Base-by-base conservation (phyloP, 202 grass and related monocot species). In the Schoenoplectus tabernaemontani region DNA sequence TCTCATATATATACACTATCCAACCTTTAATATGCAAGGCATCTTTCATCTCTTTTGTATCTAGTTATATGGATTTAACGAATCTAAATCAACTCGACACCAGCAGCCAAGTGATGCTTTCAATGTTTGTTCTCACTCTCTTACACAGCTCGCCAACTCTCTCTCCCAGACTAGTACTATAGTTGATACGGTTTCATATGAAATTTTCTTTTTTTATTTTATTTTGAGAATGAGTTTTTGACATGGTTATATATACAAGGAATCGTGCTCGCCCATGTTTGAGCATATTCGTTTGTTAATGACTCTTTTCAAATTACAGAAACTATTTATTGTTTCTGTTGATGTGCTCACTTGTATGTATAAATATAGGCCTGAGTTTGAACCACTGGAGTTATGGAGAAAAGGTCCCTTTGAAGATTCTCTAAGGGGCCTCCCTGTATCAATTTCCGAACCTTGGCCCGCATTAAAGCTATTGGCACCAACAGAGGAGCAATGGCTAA, bases 351-450 rank as follows among this genome's bases (percentile, higher is more conserved):
- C 16, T 72, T 26, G 15, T 20, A 57, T 9, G 2, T 47, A 12
- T 36, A 32, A n/a, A 23, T 63, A 15, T 43, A 71, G 67, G 50
- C 48, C 47, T 0, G 80, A 71, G 37, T 51, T 48, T 12, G 77
- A 81, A 39, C 20, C 77, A 57, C 47, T 83, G 60, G 80, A 78
- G 53, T 63, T 87, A 36, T 87, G 62, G 85, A 17, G 32, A 32
- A 83, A 83, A 13, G 74, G 54, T 22, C 61, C 53, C 6, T 24
- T 83, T 66, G n/a, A 48, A 36, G 59, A 79, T 24, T 74, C 73
- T 46, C 20, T 87, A 4, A 37, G 30, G 24, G 44, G 47, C 10
- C 28, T 22, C 7, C 70, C 46, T 1, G 46, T 15, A 32, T 54
- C 70, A 34, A 5, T 33, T 54, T 9, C 34, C 3, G 16, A 10